A percentile compares a stretch with the other conserved stretches of the same genome.
phyloP scores from a whole-genome alignment of 352 stramenopile species.

The Peronospora tabacina region DNA sequence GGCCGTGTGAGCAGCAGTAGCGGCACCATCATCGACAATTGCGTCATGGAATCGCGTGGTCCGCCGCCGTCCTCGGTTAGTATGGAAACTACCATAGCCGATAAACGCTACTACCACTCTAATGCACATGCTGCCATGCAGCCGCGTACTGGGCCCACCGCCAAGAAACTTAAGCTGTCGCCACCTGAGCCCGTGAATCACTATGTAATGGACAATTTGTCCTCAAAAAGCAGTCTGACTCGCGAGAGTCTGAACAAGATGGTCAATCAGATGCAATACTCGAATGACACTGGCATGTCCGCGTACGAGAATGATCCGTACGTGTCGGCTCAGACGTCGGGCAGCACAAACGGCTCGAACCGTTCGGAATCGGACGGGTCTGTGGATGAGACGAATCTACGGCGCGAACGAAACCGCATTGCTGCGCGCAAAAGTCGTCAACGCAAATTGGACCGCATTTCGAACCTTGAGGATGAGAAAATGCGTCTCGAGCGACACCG shows the following conservation, averaged over 20 bases:
- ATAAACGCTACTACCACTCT: constrained; percentile 50
- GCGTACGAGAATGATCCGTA: constrained; percentile 63
- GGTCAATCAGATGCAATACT: constrained; percentile 46
- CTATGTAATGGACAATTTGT: constrained; percentile 20
- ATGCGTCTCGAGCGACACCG: constrained; percentile 81
- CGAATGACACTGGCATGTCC: constrained; percentile 29
- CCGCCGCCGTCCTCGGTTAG: constrained; percentile 5
- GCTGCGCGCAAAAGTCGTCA: constrained; percentile 75
- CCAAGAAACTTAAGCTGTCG: constrained; percentile 57
- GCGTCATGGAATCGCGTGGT: constrained; percentile 11
- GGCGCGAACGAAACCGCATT: constrained; percentile 80
- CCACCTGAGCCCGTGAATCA: constrained; percentile 51
- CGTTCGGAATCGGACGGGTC: constrained; percentile 66
- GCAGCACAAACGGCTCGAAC: constrained; percentile 54
- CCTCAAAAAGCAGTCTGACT: constrained; percentile 27
- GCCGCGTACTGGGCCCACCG: constrained; percentile 29
- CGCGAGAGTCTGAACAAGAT: constrained; percentile 55
- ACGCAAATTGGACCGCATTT: constrained; percentile 82
- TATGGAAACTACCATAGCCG: constrained; percentile 28
- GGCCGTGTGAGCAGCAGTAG: constrained; percentile 18
- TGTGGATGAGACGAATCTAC: constrained; percentile 70
- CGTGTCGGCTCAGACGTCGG: constrained; percentile 31
- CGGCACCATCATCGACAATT: constrained; percentile 16
- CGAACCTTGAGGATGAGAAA: constrained; percentile 83
- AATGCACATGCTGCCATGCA: constrained; percentile 50